Conservation (phyloP, 371 early-diverging fungal species). For the Mucor racemosus region DNA sequence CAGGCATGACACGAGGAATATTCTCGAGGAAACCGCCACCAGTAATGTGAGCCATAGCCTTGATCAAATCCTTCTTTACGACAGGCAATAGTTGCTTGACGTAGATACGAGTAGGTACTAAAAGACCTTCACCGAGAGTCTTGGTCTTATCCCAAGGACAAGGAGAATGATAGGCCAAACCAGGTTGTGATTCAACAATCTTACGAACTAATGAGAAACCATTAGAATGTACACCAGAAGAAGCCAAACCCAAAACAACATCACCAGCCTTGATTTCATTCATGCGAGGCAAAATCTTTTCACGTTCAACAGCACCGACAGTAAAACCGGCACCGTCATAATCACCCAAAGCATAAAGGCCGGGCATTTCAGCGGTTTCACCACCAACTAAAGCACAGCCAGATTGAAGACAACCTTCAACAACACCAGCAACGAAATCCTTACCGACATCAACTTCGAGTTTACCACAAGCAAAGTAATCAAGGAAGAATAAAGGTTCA, state of each 20-base stretch:
- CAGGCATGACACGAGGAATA: slow-evolving; percentile 94
- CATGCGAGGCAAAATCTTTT: slow-evolving; percentile 84
- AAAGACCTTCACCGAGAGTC: slow-evolving; percentile 82
- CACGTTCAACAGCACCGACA: slow-evolving; percentile 95
- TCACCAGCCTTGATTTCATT: slow-evolving; percentile 80
- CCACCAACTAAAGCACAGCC: slow-evolving; percentile 98
- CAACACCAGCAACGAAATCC: slow-evolving; percentile 94
- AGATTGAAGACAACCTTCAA: slow-evolving; percentile 88
- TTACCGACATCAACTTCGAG: slow-evolving; percentile 90
- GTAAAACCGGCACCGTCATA: slow-evolving; percentile 97
- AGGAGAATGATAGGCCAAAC: slow-evolving; percentile 73
- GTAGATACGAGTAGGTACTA: slow-evolving; percentile 95
- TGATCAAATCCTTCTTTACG: slow-evolving; percentile 76
- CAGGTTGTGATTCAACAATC: slow-evolving; percentile 74
- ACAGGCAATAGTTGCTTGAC: slow-evolving; percentile 89
- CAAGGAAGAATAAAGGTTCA: slow-evolving; percentile 96
- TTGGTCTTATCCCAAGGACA: slow-evolving; percentile 82
- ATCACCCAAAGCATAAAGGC: slow-evolving; percentile 86
- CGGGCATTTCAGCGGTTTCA: slow-evolving; percentile 99
- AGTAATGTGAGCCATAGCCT: slow-evolving; percentile 97
- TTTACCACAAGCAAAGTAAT: slow-evolving; percentile 96
- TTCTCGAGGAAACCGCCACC: slow-evolving; percentile 98
- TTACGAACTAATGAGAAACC: slow-evolving; percentile 97
- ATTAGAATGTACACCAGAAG: slow-evolving; percentile 96
- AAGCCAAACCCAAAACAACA: slow-evolving; percentile 87